Evolutionary conservation across 139 green algal species (phyloP), one percentile per base, ranked within the genome.

Genomic region (Micromonas commoda): DNA sequence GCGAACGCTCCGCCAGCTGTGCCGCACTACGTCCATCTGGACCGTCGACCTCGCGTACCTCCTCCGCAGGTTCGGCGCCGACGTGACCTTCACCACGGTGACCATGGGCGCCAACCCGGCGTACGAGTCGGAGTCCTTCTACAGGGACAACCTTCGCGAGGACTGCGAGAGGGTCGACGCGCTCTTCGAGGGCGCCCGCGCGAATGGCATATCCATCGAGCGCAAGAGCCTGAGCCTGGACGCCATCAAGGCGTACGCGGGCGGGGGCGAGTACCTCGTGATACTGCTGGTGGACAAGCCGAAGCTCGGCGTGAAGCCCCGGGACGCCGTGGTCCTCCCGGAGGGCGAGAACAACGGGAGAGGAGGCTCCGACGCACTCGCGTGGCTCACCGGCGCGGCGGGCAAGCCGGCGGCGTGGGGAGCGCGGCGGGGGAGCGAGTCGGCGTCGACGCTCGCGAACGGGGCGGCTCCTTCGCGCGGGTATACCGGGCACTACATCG

Each of bases 1-100:
- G 45, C 45, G 45, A 9, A 16, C 16, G 9, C 45, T 57, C 45
- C 45, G 45, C 45, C 45, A 16, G 9, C 45, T 57, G 45, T 57
- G 45, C 45, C 45, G 45, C 0, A 57, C 45, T 9, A 57, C 45
- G 31, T 53, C 63, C 73, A 86, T 97, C 0, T 97, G 93, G 93
- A 97, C 92, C 0, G 84, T 97, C 3, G 93, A 97, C 83, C 81
- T 97, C 21, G 93, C 93, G 0, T 87, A 95, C 80, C 85, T 97
- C 35, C 82, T 97, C 54, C 83, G 87, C 0, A 78, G 77, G 70
- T 94, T 92, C 57, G 87, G 86, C 0, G 51, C 92, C 35, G 37
- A 81, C 0, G 87, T 95, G 19, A 79, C 70, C 1, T 91, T 96
- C 76, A 73, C 82, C 38, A 97, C 93, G 0, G 77, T 89, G 24